These are phyloP conservation scores for Lonicera japonica DNA, from an alignment of 129 eudicot genomes.

Conservation along the genomic window DNA sequence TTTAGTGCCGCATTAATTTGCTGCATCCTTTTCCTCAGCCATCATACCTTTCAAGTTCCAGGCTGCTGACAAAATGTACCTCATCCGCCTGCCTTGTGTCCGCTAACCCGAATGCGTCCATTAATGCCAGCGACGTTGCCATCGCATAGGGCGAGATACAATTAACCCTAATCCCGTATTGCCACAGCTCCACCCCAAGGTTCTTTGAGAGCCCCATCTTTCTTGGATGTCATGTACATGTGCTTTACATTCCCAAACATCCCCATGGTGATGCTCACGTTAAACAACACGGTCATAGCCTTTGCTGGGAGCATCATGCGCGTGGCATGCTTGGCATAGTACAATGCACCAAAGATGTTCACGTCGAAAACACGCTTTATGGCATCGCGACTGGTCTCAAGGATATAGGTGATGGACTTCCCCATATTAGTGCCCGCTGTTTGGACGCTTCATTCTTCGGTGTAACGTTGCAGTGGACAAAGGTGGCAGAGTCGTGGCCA, in stretches of 20 bases:
- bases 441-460: constrained; percentile 25
- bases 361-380: constrained; percentile 11
- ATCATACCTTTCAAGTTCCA: constrained; percentile 15
- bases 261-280: constrained; percentile 12
- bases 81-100: background rate
- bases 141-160: constrained; percentile 18
- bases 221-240: constrained; percentile 20
- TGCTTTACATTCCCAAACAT: constrained; percentile 10
- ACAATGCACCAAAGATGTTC: constrained; percentile 20
- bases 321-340: constrained; percentile 29
- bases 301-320: constrained; percentile 21
- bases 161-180: constrained; percentile 24
- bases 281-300: constrained; percentile 11
- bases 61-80: background rate
- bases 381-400: background rate
- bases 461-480: constrained; percentile 34
- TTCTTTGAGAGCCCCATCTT: constrained; percentile 28
- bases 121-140: background rate
- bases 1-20: constrained; percentile 3
- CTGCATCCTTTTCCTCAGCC: constrained; percentile 12
- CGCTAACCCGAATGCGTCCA: background rate
- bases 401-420: background rate
- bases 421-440: constrained; percentile 30
- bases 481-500: constrained; percentile 19
- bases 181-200: constrained; percentile 23